phyloP scores from a whole-genome alignment of 2,329 filamentous ascomycete species.

The Talaromyces sp. region DNA sequence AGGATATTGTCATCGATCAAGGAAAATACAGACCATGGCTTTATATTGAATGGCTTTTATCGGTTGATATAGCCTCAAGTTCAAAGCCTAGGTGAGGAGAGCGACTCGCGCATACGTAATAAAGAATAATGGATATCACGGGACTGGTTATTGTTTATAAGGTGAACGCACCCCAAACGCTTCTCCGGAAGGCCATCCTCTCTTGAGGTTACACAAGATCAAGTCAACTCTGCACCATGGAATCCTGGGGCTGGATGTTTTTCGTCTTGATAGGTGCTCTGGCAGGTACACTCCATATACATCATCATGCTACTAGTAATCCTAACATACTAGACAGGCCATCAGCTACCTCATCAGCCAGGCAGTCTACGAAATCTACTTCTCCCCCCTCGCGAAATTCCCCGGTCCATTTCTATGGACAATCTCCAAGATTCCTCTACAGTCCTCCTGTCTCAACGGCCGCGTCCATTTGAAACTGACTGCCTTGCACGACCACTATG shows the following conservation, averaged over 20 bases:
- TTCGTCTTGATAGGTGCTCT: neutral
- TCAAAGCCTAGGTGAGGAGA: neutral
- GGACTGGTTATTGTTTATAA: neutral
- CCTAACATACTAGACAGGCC: neutral
- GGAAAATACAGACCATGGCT: neutral
- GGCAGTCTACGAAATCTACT: neutral
- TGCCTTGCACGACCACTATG: conserved; percentile 3
- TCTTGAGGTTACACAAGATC: neutral
- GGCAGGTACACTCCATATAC: neutral
- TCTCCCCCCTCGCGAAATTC: neutral
- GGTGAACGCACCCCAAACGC: neutral
- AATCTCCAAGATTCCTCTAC: neutral
- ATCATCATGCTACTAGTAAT: neutral
- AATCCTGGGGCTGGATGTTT: neutral
- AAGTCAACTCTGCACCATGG: neutral
- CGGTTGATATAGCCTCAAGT: no score
- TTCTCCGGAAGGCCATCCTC: neutral
- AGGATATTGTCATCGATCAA: neutral
- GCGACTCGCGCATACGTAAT: neutral
- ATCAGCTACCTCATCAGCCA: neutral
- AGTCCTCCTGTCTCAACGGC: neutral
- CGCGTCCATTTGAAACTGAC: neutral
- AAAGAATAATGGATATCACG: neutral
- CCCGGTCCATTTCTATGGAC: neutral
- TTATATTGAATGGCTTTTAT: neutral